phyloP scores from a whole-genome alignment of 1,284 basidiomycete species.

The Ganoderma lucidum region DNA sequence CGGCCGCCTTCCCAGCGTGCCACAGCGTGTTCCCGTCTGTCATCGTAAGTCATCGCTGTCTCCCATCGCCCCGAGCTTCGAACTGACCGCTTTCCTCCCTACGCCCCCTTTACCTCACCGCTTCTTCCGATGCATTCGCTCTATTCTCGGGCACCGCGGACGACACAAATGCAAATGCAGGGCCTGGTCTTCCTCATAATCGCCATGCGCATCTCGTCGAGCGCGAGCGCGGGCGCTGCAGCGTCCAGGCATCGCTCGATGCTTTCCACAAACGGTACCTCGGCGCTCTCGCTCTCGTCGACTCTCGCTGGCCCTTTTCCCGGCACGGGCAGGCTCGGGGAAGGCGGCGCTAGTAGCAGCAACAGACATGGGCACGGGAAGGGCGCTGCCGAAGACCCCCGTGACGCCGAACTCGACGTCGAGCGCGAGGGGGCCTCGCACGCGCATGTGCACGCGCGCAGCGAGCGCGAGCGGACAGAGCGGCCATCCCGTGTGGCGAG shows the following conservation, averaged over 20 bases:
- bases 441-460: neutral
- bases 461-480: neutral
- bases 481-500: neutral
- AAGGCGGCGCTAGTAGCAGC: neutral
- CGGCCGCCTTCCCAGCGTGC: conserved; percentile 23
- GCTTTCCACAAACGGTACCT: neutral
- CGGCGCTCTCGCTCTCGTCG: conserved; percentile 2
- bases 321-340: neutral
- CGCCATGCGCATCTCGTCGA: conserved; percentile 24
- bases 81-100: neutral
- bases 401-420: neutral
- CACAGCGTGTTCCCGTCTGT: conserved; percentile 29
- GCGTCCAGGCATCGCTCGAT: neutral
- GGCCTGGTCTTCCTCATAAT: conserved; percentile 31
- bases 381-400: neutral
- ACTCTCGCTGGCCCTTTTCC: neutral
- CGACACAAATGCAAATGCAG: conserved; percentile 8
- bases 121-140: neutral
- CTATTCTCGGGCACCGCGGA: neutral
- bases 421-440: neutral
- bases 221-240: conserved; percentile 1
- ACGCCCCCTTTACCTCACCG: neutral
- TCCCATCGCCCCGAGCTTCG: neutral
- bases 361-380: neutral
- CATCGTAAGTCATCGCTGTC: conserved; percentile 21